Conservation (phyloP, 768 basidiomycete species). For the Tricholoma terreum region DNA sequence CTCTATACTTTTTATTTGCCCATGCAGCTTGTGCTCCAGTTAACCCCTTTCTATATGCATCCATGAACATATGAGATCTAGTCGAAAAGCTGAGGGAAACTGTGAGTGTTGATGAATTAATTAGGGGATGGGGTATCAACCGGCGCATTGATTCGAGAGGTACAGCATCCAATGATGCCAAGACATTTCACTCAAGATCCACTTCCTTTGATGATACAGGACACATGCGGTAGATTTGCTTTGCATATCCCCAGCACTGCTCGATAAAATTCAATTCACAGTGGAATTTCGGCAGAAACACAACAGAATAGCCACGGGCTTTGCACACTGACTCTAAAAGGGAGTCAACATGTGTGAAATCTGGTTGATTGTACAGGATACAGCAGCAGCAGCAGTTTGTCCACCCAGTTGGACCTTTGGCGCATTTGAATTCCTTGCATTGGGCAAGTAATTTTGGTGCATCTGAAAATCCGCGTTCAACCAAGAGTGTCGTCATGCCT, state of each 20-base stretch:
- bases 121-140: not conserved
- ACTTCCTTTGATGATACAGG: slow-evolving; percentile 8
- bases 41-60: slow-evolving; percentile 16
- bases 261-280: slow-evolving; percentile 10
- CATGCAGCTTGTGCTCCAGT: slow-evolving; percentile 23
- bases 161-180: slow-evolving; percentile 2
- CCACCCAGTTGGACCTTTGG: too few species aligned
- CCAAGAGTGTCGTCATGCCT: too few species aligned
- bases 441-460: too few species aligned
- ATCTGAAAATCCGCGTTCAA: too few species aligned
- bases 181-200: slow-evolving; percentile 5
- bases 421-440: too few species aligned
- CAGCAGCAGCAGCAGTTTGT: not conserved
- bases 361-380: too few species aligned
- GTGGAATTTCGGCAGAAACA: slow-evolving; percentile 11
- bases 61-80: slow-evolving; percentile 13
- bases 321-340: not conserved
- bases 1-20: slow-evolving; percentile 19
- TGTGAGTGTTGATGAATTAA: not conserved
- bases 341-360: not conserved
- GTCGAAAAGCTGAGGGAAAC: slow-evolving; percentile 10
- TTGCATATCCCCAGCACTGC: not conserved
- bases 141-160: slow-evolving; percentile 2
- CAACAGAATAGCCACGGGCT: not conserved
- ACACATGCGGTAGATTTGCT: slow-evolving; percentile 1